phyloP scores from a whole-genome alignment of 192 early-diverging fungal genomes.

The Ramicandelaber brevisporus region DNA sequence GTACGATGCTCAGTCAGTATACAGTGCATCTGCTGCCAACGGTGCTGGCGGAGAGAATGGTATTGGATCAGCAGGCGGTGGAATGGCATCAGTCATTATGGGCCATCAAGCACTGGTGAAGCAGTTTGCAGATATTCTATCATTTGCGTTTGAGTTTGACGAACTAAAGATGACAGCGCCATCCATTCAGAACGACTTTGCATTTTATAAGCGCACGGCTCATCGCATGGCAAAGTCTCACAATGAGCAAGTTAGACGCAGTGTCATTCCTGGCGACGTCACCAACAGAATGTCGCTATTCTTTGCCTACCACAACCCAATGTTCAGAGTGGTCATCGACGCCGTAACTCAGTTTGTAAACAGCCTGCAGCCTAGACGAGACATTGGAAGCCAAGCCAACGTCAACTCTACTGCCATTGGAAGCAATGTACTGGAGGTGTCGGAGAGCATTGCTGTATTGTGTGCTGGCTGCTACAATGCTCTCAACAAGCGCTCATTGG shows the following conservation, averaged over 20 bases:
- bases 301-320: constrained; percentile 83
- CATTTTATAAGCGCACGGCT: constrained; percentile 81
- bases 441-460: constrained; percentile 49
- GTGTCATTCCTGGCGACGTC: constrained; percentile 53
- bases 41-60: no score
- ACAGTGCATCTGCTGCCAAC: no score
- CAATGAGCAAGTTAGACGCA: constrained; percentile 28
- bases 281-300: constrained; percentile 93
- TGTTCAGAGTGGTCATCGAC: constrained; percentile 72
- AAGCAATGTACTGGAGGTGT: constrained; percentile 23
- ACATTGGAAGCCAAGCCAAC: no score
- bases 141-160: no score
- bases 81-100: no score
- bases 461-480: constrained; percentile 53
- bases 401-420: no score
- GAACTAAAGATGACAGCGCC: constrained; percentile 60
- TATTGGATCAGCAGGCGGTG: no score
- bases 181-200: constrained; percentile 91
- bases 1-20: no score
- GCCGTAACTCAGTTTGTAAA: constrained; percentile 39
- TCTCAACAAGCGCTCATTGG: constrained; percentile 33
- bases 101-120: no score
- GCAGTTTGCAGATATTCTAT: no score
- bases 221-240: constrained; percentile 42
- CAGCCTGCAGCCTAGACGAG: no score